Conservation (phyloP, 1,284 basidiomycete genomes). For the Apiotrichum akiyoshidainum region DNA sequence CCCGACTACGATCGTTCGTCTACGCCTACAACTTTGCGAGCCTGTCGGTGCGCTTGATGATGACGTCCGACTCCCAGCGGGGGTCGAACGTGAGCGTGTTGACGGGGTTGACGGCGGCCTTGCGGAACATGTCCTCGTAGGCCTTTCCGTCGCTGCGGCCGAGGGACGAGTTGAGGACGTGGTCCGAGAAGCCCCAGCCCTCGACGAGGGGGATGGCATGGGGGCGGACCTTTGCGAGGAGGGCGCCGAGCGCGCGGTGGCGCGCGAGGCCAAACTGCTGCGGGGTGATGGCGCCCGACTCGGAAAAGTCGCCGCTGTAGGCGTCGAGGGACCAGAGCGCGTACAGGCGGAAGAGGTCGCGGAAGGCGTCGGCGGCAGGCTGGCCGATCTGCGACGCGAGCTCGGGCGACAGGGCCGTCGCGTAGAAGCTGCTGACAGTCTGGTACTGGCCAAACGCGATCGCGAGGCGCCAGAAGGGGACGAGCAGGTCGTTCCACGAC, state of each 20-base stretch:
- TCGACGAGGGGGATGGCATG: slow-evolving; percentile 52
- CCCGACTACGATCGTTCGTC: too few relatives aligned
- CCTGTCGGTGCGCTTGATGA: background rate
- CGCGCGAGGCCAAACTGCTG: slow-evolving; percentile 6
- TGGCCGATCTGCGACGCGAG: slow-evolving; percentile 2
- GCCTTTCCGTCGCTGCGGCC: slow-evolving; percentile 54
- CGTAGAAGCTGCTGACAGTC: slow-evolving; percentile 8
- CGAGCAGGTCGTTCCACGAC: slow-evolving; percentile 36
- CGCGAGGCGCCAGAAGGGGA: slow-evolving; percentile 20
- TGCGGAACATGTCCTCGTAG: slow-evolving; percentile 54
- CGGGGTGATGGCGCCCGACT: slow-evolving; percentile 51
- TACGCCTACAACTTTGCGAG: background rate
- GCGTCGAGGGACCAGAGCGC: slow-evolving; percentile 51
- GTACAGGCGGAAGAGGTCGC: slow-evolving; percentile 51
- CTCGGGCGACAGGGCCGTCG: background rate
- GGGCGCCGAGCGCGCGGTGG: slow-evolving; percentile 6
- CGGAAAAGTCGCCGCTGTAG: slow-evolving; percentile 54
- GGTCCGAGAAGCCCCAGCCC: slow-evolving; percentile 56
- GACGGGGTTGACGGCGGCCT: slow-evolving; percentile 19
- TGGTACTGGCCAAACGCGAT: slow-evolving; percentile 15
- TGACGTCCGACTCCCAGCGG: slow-evolving; percentile 4
- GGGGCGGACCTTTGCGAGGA: slow-evolving; percentile 4
- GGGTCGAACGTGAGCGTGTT: slow-evolving; percentile 17
- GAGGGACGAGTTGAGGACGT: slow-evolving; percentile 58
- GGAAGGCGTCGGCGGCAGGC: slow-evolving; percentile 3